Percentiles rank a stretch among this genome's conserved stretches.
phyloP scores from a whole-genome alignment of 805 yeast genomes.

The Brettanomyces bruxellensis region DNA sequence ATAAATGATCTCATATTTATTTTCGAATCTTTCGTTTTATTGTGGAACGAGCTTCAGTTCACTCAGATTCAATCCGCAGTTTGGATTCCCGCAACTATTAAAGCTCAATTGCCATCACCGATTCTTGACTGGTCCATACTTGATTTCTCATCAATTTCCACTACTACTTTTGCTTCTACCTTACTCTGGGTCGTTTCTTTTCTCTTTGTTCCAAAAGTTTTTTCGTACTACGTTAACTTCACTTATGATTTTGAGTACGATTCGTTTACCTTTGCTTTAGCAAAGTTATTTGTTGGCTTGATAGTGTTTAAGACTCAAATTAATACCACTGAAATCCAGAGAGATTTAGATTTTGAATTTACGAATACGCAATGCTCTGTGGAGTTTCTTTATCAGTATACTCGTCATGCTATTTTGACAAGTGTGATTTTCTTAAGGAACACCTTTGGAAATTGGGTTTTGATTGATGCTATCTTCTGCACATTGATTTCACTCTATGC shows the following conservation, averaged over 20 bases:
- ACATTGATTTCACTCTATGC: slow-evolving; percentile 42
- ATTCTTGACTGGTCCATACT: slow-evolving; percentile 20
- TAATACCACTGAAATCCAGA: slow-evolving; percentile 15
- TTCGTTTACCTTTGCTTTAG: slow-evolving; percentile 40
- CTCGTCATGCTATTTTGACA: slow-evolving; percentile 18
- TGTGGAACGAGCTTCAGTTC: slow-evolving; percentile 8
- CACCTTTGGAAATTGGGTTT: slow-evolving; percentile 38
- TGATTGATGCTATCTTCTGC: slow-evolving; percentile 37
- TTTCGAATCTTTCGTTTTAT: slow-evolving; percentile 16
- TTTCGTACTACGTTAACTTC: slow-evolving; percentile 46
- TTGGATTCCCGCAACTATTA: slow-evolving; percentile 17
- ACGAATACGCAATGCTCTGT: slow-evolving; percentile 20
- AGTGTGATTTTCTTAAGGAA: slow-evolving; percentile 31
- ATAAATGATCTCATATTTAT: slow-evolving; percentile 18
- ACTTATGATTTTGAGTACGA: slow-evolving; percentile 44
- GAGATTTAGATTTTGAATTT: slow-evolving; percentile 24
- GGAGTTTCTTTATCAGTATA: slow-evolving; percentile 10
- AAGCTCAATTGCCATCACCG: slow-evolving; percentile 17
- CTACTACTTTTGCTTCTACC: slow-evolving; percentile 25
- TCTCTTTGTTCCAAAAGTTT: slow-evolving; percentile 30
- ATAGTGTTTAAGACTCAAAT: slow-evolving; percentile 25
- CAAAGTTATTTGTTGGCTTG: slow-evolving; percentile 33
- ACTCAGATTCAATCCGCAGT: slow-evolving; percentile 4
- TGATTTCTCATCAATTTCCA: slow-evolving; percentile 29
- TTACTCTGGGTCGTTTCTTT: slow-evolving; percentile 33